phyloP scores from a whole-genome alignment of 306 rosid species.

The Cajanus cajan region DNA sequence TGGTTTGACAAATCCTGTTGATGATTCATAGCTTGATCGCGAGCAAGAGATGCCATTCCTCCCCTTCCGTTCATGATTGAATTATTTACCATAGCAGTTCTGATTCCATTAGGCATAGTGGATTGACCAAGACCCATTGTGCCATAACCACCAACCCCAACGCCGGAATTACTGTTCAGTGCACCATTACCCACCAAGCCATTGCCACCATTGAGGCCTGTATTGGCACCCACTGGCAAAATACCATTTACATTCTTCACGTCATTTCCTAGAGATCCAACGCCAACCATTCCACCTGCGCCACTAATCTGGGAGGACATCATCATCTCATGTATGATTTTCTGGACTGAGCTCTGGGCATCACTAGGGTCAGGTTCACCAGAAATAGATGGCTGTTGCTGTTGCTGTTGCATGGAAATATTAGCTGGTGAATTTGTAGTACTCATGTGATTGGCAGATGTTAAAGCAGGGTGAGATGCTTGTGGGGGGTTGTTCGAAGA shows the following conservation, averaged over 20 bases:
- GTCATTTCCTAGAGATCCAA: slow-evolving; percentile 69
- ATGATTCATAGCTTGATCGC: slow-evolving; percentile 81
- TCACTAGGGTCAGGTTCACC: slow-evolving; percentile 76
- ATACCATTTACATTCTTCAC: slow-evolving; percentile 73
- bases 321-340: slow-evolving; percentile 78
- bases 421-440: slow-evolving; percentile 72
- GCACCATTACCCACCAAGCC: slow-evolving; percentile 61
- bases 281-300: slow-evolving; percentile 55
- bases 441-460: slow-evolving; percentile 70
- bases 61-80: slow-evolving; percentile 81
- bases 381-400: slow-evolving; percentile 72
- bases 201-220: slow-evolving; percentile 59
- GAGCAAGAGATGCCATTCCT: slow-evolving; percentile 72
- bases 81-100: slow-evolving; percentile 76
- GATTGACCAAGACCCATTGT: slow-evolving; percentile 74
- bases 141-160: slow-evolving; percentile 61
- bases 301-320: slow-evolving; percentile 67
- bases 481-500: slow-evolving; percentile 74
- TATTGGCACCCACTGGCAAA: slow-evolving; percentile 47
- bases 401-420: slow-evolving; percentile 84
- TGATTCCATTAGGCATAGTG: slow-evolving; percentile 72
- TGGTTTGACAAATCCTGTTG: slow-evolving; percentile 90
- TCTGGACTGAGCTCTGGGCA: slow-evolving; percentile 86
- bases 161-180: slow-evolving; percentile 54
- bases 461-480: slow-evolving; percentile 59